A percentile compares a stretch with the other conserved stretches of the same genome.
These are phyloP conservation scores for Lactarius sp. DNA, from an alignment of 768 basidiomycete species.

Conservation along the genomic window DNA sequence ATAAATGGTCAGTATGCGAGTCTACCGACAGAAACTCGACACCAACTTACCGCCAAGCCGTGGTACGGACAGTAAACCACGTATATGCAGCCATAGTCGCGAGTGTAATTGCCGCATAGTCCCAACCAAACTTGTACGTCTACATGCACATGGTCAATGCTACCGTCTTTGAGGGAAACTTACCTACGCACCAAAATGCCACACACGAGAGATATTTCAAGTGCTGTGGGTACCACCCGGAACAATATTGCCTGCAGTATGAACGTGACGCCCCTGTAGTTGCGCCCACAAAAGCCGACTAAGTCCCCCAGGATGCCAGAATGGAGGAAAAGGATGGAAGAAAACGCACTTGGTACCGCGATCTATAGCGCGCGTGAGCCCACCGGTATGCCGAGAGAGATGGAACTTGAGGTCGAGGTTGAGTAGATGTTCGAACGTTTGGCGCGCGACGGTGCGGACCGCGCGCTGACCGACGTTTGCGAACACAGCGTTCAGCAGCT, in stretches of 20 bases:
- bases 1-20: background rate
- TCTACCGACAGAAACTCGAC: background rate
- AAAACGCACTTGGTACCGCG: constrained; percentile 83
- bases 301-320: background rate
- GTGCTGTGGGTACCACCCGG: constrained; percentile 90
- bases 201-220: constrained; percentile 96
- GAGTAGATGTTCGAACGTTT: constrained; percentile 91
- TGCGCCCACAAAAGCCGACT: background rate
- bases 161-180: background rate
- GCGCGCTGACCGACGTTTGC: constrained; percentile 94
- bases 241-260: constrained; percentile 90
- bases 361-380: constrained; percentile 93
- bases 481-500: constrained; percentile 92
- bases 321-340: constrained; percentile 21
- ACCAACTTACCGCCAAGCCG: constrained; percentile 78
- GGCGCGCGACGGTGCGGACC: constrained; percentile 90
- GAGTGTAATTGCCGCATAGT: constrained; percentile 89
- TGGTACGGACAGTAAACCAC: constrained; percentile 96
- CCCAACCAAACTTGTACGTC: constrained; percentile 98
- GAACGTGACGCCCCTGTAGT: constrained; percentile 89
- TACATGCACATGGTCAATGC: constrained; percentile 31
- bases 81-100: constrained; percentile 85
- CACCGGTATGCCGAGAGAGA: constrained; percentile 89
- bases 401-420: constrained; percentile 91
- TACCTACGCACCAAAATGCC: constrained; percentile 77